Base-by-base conservation (phyloP, 2,329 filamentous ascomycete species). In the Pseudogymnoascus sp. region DNA sequence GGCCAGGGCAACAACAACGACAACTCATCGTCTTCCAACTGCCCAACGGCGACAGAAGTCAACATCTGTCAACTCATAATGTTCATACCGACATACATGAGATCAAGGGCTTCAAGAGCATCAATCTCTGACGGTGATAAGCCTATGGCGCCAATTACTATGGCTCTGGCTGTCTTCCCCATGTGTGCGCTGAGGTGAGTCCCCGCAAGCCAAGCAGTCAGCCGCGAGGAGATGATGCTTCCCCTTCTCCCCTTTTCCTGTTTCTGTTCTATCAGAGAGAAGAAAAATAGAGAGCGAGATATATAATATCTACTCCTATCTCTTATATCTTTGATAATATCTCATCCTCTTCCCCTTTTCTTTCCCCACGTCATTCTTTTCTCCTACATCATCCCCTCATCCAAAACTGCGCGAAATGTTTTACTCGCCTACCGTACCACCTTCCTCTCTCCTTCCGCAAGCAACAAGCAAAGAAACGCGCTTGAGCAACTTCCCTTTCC, bases 401-500 rank as follows among this genome's bases (percentile, higher is more conserved):
- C 23, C 36, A 53, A 53, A 53, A 53, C 43, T 53, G 43, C 43
- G 43, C 43, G 43, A 53, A 53, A 53, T 53, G 43, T 53, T 53
- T 31, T 53, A 28, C 43, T 28, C 43, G 43, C 14, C 25, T 31
- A 31, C 43, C 43, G 14, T 53, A 53, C 23, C 31, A 1, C 49
- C 28, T 4, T 4, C 16, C 31, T 36, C 31, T 37, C 56, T 18
- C 18, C 56, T 60, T 60, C 56, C 56, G 31, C 56, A 36, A 38
- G 36, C 56, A 60, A 60, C 56, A 60, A 60, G 42, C 42, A 46
- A 25, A 37, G 31, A 60, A 60, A 60, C 56, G 56, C 56, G 56
- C 56, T 60, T 53, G 43, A 53, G 43, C 43, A 28, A 53, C 43
- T 53, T 53, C 43, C 43, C 43, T 49, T 23, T 49, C 43, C 43